These are phyloP conservation scores for Tolypocladium tropicale DNA, from an alignment of 2,329 filamentous ascomycete genomes.

Conservation along the genomic window DNA sequence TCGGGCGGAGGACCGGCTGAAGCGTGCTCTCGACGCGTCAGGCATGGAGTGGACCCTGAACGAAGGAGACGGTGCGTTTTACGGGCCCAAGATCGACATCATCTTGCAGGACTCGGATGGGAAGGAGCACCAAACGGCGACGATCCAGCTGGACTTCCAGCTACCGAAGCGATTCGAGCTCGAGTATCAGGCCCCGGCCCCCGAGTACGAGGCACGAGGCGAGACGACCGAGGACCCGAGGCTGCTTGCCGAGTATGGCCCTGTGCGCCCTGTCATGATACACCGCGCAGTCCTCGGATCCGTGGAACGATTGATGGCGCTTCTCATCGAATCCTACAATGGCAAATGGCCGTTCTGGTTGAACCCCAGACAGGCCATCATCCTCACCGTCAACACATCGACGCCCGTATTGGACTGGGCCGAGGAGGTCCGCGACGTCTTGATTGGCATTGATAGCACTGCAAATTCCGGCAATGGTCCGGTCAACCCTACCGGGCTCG, in stretches of 20 bases:
- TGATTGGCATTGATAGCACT: constrained; percentile 33
- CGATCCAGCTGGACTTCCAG: constrained; percentile 85
- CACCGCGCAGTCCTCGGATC: constrained; percentile 80
- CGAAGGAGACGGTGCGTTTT: constrained; percentile 78
- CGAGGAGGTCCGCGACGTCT: constrained; percentile 34
- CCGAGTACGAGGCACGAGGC: constrained; percentile 47
- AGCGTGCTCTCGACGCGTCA: constrained; percentile 48
- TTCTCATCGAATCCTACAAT: constrained; percentile 74
- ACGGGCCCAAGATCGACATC: constrained; percentile 87
- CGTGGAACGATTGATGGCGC: constrained; percentile 73
- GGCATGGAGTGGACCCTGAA: constrained; percentile 65
- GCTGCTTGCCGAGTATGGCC: constrained; percentile 41
- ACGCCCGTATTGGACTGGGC: constrained; percentile 41
- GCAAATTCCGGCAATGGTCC: constrained; percentile 25
- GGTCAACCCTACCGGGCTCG: constrained; percentile 47
- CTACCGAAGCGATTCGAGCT: constrained; percentile 73
- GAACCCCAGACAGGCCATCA: constrained; percentile 65
- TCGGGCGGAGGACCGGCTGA: constrained; percentile 29
- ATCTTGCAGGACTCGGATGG: constrained; percentile 69
- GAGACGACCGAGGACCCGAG: constrained; percentile 37
- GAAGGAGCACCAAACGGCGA: constrained; percentile 82
- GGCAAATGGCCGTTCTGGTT: constrained; percentile 84
- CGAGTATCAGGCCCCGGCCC: constrained; percentile 60
- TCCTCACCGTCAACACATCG: constrained; percentile 61
- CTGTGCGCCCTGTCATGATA: constrained; percentile 64